These are phyloP conservation scores for Pythium insidiosum DNA, from an alignment of 352 stramenopile genomes.

Conservation along the genomic window DNA sequence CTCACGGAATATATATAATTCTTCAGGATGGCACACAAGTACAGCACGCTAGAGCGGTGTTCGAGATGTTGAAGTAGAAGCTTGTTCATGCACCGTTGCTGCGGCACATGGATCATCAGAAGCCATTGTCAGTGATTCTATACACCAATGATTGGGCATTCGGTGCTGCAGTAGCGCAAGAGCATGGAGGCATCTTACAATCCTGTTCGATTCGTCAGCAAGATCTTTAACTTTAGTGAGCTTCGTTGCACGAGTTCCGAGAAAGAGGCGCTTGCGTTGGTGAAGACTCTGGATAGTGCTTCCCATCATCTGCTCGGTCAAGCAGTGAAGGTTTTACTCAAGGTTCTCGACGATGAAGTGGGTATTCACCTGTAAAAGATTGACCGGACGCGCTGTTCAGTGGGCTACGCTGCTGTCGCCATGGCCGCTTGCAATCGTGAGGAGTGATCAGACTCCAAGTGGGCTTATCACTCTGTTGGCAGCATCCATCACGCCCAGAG, in stretches of 20 bases:
- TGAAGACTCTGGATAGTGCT: slow-evolving; percentile 1
- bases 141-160: slow-evolving; percentile 12
- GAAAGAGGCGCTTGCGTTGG: slow-evolving; percentile 8
- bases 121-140: slow-evolving; percentile 1
- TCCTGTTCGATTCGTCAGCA: slow-evolving; percentile 10
- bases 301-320: slow-evolving; percentile 5
- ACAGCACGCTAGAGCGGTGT: not conserved
- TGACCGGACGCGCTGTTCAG: slow-evolving; percentile 4
- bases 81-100: slow-evolving; percentile 2
- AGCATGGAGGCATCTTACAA: too few relatives aligned
- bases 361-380: slow-evolving; percentile 8
- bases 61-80: slow-evolving; percentile 9
- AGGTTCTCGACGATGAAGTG: slow-evolving; percentile 13
- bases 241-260: slow-evolving; percentile 2
- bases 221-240: slow-evolving; percentile 11
- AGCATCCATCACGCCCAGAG: not conserved
- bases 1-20: not conserved
- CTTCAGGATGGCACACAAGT: not conserved
- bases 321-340: slow-evolving; percentile 5
- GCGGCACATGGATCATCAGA: not conserved
- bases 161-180: slow-evolving; percentile 3
- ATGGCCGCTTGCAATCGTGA: slow-evolving; percentile 7
- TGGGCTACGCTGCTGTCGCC: slow-evolving; percentile 9
- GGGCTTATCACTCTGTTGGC: slow-evolving; percentile 1
- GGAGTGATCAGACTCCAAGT: not conserved